Percentiles rank a stretch among this genome's conserved stretches.
phyloP scores from a whole-genome alignment of 2,329 filamentous ascomycete species.

The Sporothrix mexicana region DNA sequence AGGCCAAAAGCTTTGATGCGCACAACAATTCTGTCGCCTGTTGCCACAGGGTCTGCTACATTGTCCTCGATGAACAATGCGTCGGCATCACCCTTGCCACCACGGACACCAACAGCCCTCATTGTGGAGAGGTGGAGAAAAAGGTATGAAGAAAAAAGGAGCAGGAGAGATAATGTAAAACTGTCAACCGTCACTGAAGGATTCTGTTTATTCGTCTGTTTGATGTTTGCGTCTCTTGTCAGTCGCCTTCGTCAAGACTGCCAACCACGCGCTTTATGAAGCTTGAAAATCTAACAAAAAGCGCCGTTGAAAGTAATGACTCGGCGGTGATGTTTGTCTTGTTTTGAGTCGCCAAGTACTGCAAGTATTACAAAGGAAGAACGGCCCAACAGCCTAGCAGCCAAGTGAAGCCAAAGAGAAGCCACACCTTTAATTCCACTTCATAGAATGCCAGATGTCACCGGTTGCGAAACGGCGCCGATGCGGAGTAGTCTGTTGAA shows the following conservation, averaged over 20 bases:
- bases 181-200: background rate
- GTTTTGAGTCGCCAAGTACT: background rate
- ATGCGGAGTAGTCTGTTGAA: background rate
- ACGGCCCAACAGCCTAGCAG: too few species aligned
- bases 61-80: constrained; percentile 24
- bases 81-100: constrained; percentile 26
- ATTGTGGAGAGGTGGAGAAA: background rate
- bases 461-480: constrained; percentile 8
- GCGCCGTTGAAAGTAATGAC: background rate
- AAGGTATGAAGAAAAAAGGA: background rate
- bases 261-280: constrained; percentile 11
- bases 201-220: too few species aligned
- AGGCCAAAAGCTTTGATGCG: constrained; percentile 27
- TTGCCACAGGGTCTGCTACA: constrained; percentile 17
- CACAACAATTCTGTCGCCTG: background rate
- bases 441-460: background rate
- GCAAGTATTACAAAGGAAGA: too few species aligned
- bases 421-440: background rate
- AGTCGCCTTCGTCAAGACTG: background rate
- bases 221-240: background rate
- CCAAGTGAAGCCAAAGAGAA: background rate
- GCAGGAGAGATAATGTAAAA: background rate
- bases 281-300: background rate
- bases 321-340: background rate
- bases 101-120: constrained; percentile 26